Percentiles rank a stretch among this genome's conserved stretches.
Evolutionary conservation across 2,329 filamentous ascomycete species (phyloP).

Genomic region (Stachybotrys elegans): DNA sequence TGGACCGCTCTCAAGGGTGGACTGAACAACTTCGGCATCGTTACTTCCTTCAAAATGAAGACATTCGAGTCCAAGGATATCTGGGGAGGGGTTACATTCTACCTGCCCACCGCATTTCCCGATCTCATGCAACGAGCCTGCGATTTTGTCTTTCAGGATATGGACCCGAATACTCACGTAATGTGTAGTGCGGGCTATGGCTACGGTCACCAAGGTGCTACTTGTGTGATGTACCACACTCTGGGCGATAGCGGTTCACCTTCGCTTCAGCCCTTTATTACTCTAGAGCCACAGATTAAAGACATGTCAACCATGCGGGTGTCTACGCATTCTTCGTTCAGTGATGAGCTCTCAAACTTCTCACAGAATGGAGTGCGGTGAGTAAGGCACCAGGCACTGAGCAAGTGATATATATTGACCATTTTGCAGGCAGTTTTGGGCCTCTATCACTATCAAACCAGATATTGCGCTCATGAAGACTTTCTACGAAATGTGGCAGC

Average conservation of each 20-base stretch:
- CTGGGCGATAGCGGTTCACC: constrained; percentile 8
- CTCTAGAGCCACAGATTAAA: constrained; percentile 8
- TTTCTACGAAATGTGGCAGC: too few relatives aligned
- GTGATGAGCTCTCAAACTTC: too few relatives aligned
- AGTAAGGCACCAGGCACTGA: too few relatives aligned
- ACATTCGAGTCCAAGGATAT: constrained; percentile 5
- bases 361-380: too few relatives aligned
- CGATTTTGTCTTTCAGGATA: constrained; percentile 11
- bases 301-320: constrained; percentile 2
- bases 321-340: too few relatives aligned
- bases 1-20: neutral
- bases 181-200: constrained; percentile 16
- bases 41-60: neutral
- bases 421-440: too few relatives aligned
- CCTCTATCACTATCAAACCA: too few relatives aligned
- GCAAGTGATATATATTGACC: too few relatives aligned
- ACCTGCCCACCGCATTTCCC: constrained; percentile 13
- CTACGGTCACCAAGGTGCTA: constrained; percentile 8
- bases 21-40: neutral
- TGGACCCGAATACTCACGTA: constrained; percentile 15
- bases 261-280: constrained; percentile 8
- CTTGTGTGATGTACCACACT: constrained; percentile 6
- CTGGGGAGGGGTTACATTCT: constrained; percentile 15
- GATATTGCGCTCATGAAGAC: too few relatives aligned
- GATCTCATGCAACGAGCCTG: constrained; percentile 15